Percentiles rank a stretch among this genome's conserved stretches.
phyloP scores from a whole-genome alignment of 2,329 filamentous ascomycete genomes.

The Colletotrichum musicola region DNA sequence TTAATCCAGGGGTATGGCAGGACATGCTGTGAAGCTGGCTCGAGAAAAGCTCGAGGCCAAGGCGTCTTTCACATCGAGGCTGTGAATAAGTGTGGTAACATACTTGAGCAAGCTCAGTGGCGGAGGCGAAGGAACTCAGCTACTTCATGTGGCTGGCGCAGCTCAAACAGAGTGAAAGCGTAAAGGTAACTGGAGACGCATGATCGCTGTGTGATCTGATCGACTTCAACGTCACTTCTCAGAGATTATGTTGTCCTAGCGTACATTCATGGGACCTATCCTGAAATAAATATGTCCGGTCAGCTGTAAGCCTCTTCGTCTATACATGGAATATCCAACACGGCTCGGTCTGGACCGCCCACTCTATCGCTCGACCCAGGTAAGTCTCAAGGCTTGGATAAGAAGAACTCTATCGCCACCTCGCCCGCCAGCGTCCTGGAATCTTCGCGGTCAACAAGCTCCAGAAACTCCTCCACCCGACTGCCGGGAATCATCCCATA shows the following conservation, averaged over 20 bases:
- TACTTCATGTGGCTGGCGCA: too few species aligned
- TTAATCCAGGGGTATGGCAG: slow-evolving; percentile 28
- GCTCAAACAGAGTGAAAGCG: too few species aligned
- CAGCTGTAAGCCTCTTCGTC: too few species aligned
- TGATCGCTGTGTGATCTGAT: too few species aligned
- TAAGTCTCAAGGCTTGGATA: slow-evolving; percentile 9
- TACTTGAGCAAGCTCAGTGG: background rate
- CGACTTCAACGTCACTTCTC: too few species aligned
- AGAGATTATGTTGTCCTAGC: too few species aligned
- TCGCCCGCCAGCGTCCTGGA: slow-evolving; percentile 40
- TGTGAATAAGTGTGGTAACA: background rate
- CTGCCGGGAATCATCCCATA: slow-evolving; percentile 43
- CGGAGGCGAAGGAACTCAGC: too few species aligned
- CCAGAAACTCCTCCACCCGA: background rate
- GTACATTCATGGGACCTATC: too few species aligned
- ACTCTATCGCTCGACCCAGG: background rate
- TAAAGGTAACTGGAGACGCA: too few species aligned
- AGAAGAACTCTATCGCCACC: slow-evolving; percentile 40
- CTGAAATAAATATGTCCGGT: too few species aligned
- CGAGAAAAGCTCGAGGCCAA: background rate
- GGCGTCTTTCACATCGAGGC: slow-evolving; percentile 2
- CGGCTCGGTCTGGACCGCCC: background rate
- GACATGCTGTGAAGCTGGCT: slow-evolving; percentile 11
- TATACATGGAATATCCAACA: background rate
- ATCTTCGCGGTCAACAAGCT: slow-evolving; percentile 41